A percentile compares a stretch with the other conserved stretches of the same genome.
phyloP scores from a whole-genome alignment of 2,329 filamentous ascomycete genomes.

The Raffaelea ambrosiae region DNA sequence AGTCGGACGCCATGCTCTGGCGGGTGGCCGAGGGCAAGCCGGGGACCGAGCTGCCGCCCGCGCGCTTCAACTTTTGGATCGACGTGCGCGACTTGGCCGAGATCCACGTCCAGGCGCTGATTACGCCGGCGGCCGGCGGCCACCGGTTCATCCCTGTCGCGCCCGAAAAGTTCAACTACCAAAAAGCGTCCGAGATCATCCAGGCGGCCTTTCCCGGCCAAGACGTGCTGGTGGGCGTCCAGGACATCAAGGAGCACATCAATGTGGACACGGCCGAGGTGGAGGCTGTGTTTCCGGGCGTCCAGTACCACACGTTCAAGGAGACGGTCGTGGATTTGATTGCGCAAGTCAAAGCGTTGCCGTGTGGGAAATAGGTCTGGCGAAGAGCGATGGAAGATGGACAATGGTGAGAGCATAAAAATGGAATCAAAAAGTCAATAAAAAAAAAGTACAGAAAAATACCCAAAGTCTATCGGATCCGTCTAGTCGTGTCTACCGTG shows the following conservation, averaged over 20 bases:
- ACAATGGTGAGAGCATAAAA: no score
- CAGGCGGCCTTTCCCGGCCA: conserved; percentile 22
- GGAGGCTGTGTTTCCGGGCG: neutral
- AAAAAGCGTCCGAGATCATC: conserved; percentile 33
- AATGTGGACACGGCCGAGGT: conserved; percentile 19
- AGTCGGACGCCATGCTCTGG: conserved; percentile 9
- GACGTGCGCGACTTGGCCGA: conserved; percentile 6
- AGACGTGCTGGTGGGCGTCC: neutral
- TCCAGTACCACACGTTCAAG: neutral
- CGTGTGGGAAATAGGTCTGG: no score
- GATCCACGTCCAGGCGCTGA: neutral
- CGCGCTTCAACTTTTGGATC: conserved; percentile 4
- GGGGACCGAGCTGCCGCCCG: conserved; percentile 9
- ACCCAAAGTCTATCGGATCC: neutral
- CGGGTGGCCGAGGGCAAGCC: conserved; percentile 2
- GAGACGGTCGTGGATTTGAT: conserved; percentile 1
- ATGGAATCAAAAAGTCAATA: no score
- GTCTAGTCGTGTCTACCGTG: no score
- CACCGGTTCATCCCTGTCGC: conserved; percentile 20
- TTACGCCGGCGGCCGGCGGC: conserved; percentile 12
- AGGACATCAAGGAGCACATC: neutral
- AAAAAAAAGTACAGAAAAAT: neutral
- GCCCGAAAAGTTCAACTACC: conserved; percentile 36
- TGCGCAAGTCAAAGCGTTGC: neutral
- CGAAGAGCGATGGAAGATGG: no score